A percentile compares a stretch with the other conserved stretches of the same genome.
These are phyloP conservation scores for Pyrus betulifolia DNA, from an alignment of 306 rosid species.

Conservation along the genomic window DNA sequence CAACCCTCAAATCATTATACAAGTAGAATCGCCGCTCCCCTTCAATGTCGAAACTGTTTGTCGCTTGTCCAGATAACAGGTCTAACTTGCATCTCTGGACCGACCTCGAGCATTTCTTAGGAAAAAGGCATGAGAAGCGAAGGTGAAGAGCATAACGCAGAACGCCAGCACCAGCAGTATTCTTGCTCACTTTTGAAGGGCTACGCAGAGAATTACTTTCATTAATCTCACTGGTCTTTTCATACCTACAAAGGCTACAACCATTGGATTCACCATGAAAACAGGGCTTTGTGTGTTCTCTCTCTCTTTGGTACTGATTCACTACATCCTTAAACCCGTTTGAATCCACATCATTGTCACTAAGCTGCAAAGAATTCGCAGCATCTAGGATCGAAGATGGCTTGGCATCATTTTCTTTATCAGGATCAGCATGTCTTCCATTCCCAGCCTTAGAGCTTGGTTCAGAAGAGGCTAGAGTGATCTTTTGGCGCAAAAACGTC, in stretches of 20 bases:
- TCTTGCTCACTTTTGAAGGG: slow-evolving; percentile 28
- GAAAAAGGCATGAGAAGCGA: slow-evolving; percentile 52
- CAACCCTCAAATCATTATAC: slow-evolving; percentile 67
- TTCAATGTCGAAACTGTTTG: slow-evolving; percentile 21
- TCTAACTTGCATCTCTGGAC: slow-evolving; percentile 44
- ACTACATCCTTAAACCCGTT: not conserved
- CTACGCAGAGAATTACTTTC: slow-evolving; percentile 18
- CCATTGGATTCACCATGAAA: slow-evolving; percentile 17
- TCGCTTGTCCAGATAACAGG: slow-evolving; percentile 24
- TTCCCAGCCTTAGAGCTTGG: slow-evolving; percentile 21
- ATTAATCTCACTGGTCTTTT: slow-evolving; percentile 16
- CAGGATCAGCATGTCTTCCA: slow-evolving; percentile 27
- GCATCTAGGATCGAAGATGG: slow-evolving; percentile 16
- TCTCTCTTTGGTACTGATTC: not conserved
- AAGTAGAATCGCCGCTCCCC: slow-evolving; percentile 69
- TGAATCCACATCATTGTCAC: not conserved
- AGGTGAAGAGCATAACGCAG: slow-evolving; percentile 71
- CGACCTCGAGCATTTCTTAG: slow-evolving; percentile 48
- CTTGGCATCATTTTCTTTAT: slow-evolving; percentile 17
- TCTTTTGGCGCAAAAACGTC: slow-evolving; percentile 87
- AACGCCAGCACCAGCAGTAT: slow-evolving; percentile 24
- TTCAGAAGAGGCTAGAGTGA: slow-evolving; percentile 44
- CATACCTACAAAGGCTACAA: slow-evolving; percentile 2
- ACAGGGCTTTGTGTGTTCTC: slow-evolving; percentile 10
- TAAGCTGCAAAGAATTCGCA: slow-evolving; percentile 1